phyloP scores from a whole-genome alignment of 164 flowering plant species.

The Sextonia rubra region DNA sequence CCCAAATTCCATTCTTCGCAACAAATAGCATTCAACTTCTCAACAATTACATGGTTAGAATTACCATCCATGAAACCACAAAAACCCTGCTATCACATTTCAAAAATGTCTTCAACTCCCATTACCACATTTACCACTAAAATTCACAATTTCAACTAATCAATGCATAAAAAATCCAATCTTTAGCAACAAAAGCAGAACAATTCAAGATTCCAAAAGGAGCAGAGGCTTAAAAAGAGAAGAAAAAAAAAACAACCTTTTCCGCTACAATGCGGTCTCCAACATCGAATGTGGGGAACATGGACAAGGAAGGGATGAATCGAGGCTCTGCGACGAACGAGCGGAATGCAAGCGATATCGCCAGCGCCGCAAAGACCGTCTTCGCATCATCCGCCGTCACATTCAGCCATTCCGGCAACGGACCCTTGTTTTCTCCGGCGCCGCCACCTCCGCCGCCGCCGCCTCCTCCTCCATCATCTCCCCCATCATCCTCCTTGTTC shows the following conservation, averaged over 20 bases:
- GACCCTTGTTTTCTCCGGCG: constrained; percentile 34
- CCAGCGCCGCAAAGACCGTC: constrained; percentile 78
- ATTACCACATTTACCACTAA: not conserved
- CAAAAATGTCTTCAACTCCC: not conserved
- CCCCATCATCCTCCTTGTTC: constrained; percentile 29
- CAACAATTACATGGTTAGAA: not conserved
- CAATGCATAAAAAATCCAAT: not conserved
- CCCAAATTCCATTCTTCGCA: not conserved
- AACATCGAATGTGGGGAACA: constrained; percentile 97
- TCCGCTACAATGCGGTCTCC: constrained; percentile 95
- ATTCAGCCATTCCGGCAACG: constrained; percentile 74
- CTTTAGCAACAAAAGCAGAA: not conserved
- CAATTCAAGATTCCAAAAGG: not conserved
- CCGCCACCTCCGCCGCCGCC: constrained; percentile 42
- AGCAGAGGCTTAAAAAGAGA: not conserved
- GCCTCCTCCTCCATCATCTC: constrained; percentile 45
- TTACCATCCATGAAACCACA: not conserved
- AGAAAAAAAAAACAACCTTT: constrained; percentile 44
- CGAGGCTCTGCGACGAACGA: constrained; percentile 90
- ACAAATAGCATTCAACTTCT: not conserved
- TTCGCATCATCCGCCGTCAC: constrained; percentile 71
- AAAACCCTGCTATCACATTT: too few relatives aligned
- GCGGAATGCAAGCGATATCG: constrained; percentile 78
- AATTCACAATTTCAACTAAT: not conserved
- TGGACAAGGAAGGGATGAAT: constrained; percentile 93